phyloP scores from a whole-genome alignment of 176 grass and related monocot genomes.

The Dactylis glomerata region DNA sequence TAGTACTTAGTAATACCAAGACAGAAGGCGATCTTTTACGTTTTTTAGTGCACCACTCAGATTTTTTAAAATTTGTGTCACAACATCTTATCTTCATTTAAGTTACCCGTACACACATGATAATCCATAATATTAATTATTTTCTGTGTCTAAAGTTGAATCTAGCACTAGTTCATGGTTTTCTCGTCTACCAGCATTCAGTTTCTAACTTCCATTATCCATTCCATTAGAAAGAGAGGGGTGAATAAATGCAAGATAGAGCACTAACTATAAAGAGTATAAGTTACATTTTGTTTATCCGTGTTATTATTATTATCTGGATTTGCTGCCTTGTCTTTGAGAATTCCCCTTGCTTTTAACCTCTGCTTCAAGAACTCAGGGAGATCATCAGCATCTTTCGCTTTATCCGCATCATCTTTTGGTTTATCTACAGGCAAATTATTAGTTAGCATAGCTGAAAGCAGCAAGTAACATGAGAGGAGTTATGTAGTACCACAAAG shows the following conservation, averaged over 20 bases:
- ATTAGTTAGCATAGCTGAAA: constrained; percentile 32
- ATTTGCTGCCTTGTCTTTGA: constrained; percentile 52
- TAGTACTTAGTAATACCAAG: not conserved
- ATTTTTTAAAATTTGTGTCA: not conserved
- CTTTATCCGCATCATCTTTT: constrained; percentile 42
- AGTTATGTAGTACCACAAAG: constrained; percentile 26
- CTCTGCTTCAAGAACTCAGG: constrained; percentile 85
- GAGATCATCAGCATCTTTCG: constrained; percentile 54
- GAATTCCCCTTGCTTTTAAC: constrained; percentile 81
- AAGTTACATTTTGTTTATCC: constrained; percentile 53
- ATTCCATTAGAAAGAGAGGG: not conserved
- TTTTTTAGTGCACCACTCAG: constrained; percentile 5
- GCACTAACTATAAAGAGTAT: constrained; percentile 20
- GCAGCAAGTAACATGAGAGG: not conserved
- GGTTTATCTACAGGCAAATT: constrained; percentile 43
- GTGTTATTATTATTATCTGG: constrained; percentile 38
- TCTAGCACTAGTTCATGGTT: constrained; percentile 2
- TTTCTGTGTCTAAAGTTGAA: constrained; percentile 10
- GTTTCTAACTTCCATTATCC: not conserved
- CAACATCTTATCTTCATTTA: not conserved
- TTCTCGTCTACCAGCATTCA: constrained; percentile 4
- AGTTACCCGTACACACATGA: not conserved
- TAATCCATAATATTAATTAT: constrained; percentile 8
- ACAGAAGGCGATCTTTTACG: not conserved
- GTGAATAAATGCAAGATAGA: not conserved